A percentile compares a stretch with the other conserved stretches of the same genome.
phyloP scores from a whole-genome alignment of 768 basidiomycete genomes.

The Tephrocybe sp. region DNA sequence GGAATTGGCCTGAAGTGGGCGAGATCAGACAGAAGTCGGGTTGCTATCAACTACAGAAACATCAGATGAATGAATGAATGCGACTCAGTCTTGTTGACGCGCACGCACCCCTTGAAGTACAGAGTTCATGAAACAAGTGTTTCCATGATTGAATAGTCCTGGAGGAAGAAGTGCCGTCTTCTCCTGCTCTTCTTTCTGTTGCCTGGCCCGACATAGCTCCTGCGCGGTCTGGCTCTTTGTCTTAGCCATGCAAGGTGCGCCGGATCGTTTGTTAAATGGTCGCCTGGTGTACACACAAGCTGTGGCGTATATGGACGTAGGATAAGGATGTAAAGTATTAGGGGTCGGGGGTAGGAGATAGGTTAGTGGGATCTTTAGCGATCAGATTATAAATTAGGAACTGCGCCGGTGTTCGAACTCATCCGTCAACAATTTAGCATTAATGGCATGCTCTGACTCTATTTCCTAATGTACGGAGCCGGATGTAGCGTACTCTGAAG shows the following conservation, averaged over 20 bases:
- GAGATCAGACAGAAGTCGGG: constrained; percentile 56
- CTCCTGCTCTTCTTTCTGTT: constrained; percentile 63
- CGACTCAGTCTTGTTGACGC: constrained; percentile 12
- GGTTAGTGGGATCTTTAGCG: no score
- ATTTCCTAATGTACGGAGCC: no score
- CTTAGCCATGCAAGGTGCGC: constrained; percentile 43
- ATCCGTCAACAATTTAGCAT: not conserved
- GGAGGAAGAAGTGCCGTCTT: constrained; percentile 63
- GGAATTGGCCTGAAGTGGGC: constrained; percentile 55
- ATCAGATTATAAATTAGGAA: constrained; percentile 8
- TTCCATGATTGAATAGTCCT: constrained; percentile 77
- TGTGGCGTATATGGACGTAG: not conserved
- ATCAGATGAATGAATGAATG: constrained; percentile 6
- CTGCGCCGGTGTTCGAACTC: constrained; percentile 2
- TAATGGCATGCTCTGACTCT: no score
- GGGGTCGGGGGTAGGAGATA: constrained; percentile 8
- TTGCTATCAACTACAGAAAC: constrained; percentile 60
- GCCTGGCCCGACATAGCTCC: constrained; percentile 60
- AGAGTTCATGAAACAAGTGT: constrained; percentile 97
- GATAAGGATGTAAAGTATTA: not conserved
- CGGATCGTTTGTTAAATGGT: not conserved
- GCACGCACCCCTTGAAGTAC: constrained; percentile 81
- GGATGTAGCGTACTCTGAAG: no score
- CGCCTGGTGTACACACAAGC: not conserved
- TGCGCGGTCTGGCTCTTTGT: constrained; percentile 59